These are phyloP conservation scores for Andrographis paniculata DNA, from an alignment of 305 asterid genomes.

Conservation along the genomic window DNA sequence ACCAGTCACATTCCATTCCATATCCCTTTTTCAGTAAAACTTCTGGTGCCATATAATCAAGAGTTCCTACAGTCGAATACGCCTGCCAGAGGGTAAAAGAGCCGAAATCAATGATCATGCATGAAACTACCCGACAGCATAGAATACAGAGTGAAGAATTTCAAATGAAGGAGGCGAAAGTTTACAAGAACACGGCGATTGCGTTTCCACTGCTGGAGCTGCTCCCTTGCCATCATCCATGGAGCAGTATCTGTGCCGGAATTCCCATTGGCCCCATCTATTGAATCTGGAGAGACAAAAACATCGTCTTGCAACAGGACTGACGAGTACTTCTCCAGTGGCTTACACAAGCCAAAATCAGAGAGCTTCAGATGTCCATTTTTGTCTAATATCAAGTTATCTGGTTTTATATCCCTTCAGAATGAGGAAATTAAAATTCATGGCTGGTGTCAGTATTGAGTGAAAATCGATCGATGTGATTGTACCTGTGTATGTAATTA, in stretches of 20 bases:
- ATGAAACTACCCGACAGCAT: too few relatives aligned
- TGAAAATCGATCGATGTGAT: background rate
- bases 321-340: constrained; percentile 83
- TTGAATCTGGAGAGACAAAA: constrained; percentile 41
- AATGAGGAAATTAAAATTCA: constrained; percentile 10
- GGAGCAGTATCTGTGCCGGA: constrained; percentile 44
- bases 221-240: constrained; percentile 95
- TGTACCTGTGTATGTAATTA: constrained; percentile 83
- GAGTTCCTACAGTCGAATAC: constrained; percentile 94
- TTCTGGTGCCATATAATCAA: constrained; percentile 97
- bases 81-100: constrained; percentile 38
- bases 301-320: constrained; percentile 72
- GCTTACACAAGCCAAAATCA: constrained; percentile 95
- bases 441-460: background rate
- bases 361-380: constrained; percentile 95
- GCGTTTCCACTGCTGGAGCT: constrained; percentile 84
- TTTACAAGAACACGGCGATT: constrained; percentile 88
- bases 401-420: constrained; percentile 94
- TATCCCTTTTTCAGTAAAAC: constrained; percentile 88
- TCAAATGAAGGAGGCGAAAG: background rate
- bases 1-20: constrained; percentile 98
- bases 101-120: too few relatives aligned
- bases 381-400: constrained; percentile 83
- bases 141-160: too few relatives aligned
- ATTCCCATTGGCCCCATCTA: constrained; percentile 33